Evolutionary conservation across 1,139 yeast species (phyloP).

Genomic region (Yamadazyma diospyri): DNA sequence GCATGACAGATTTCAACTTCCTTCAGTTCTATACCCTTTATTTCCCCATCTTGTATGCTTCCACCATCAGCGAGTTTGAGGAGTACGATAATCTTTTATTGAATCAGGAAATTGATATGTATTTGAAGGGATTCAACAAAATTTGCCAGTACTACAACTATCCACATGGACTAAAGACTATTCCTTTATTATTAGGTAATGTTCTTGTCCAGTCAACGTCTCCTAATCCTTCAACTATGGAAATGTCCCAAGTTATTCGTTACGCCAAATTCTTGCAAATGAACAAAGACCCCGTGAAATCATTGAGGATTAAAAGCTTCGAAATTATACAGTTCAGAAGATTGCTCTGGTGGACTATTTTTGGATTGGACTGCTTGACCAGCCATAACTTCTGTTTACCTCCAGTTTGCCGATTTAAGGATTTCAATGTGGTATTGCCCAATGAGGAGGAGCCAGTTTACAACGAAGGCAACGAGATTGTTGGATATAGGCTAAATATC

Average conservation of each 20-base stretch:
- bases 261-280: constrained; percentile 55
- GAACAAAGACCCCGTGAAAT: constrained; percentile 55
- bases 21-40: constrained; percentile 46
- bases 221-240: constrained; percentile 54
- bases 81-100: constrained; percentile 46
- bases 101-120: constrained; percentile 48
- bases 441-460: constrained; percentile 42
- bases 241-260: constrained; percentile 46
- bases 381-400: constrained; percentile 56
- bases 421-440: constrained; percentile 56
- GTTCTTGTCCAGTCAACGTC: constrained; percentile 53
- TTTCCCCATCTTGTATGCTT: constrained; percentile 51
- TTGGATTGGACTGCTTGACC: constrained; percentile 55
- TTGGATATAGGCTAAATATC: constrained; percentile 29
- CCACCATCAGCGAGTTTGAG: constrained; percentile 54
- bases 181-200: constrained; percentile 46
- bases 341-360: constrained; percentile 64
- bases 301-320: constrained; percentile 46
- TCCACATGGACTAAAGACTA: constrained; percentile 49
- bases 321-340: constrained; percentile 51
- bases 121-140: constrained; percentile 44
- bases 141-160: constrained; percentile 50
- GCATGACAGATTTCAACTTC: constrained; percentile 25
- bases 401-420: constrained; percentile 52
- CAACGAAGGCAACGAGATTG: constrained; percentile 20